Percentiles rank a stretch among this genome's conserved stretches.
Evolutionary conservation across 176 grass and related monocot species (phyloP).

Genomic region (Ananas comosus): DNA sequence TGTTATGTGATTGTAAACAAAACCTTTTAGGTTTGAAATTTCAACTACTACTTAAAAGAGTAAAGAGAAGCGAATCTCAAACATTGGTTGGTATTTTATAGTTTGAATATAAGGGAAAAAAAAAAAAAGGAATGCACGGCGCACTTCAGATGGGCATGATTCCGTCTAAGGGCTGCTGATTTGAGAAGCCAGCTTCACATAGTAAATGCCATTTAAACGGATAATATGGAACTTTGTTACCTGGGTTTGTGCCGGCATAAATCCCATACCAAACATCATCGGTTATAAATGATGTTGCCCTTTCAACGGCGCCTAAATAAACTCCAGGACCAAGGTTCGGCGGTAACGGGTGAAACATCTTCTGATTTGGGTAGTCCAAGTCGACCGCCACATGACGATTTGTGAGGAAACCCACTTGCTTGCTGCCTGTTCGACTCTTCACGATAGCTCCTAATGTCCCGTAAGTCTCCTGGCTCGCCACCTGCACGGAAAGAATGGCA

Average conservation of each 20-base stretch:
- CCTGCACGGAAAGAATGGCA: constrained; percentile 27
- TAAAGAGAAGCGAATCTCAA: too few relatives aligned
- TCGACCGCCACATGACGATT: constrained; percentile 94
- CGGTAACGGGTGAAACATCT: constrained; percentile 98
- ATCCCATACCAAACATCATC: constrained; percentile 99
- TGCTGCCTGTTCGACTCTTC: constrained; percentile 81
- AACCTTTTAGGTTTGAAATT: too few relatives aligned
- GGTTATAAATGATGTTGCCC: constrained; percentile 93
- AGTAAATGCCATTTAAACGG: background rate
- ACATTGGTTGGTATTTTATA: background rate
- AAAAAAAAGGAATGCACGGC: background rate
- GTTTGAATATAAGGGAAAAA: background rate
- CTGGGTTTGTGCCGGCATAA: constrained; percentile 96
- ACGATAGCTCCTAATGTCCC: constrained; percentile 93
- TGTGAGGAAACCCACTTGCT: constrained; percentile 93
- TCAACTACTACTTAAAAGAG: too few relatives aligned
- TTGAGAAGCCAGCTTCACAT: constrained; percentile 8
- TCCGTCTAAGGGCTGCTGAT: constrained; percentile 7
- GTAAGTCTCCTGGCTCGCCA: constrained; percentile 97
- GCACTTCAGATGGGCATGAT: background rate
- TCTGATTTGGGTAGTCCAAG: constrained; percentile 96
- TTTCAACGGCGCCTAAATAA: constrained; percentile 95
- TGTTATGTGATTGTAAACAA: too few relatives aligned
- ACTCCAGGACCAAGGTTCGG: constrained; percentile 97
- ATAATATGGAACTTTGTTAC: constrained; percentile 45